A percentile compares a stretch with the other conserved stretches of the same genome.
phyloP scores from a whole-genome alignment of 352 stramenopile species.

The Globisporangium abappressorium region DNA sequence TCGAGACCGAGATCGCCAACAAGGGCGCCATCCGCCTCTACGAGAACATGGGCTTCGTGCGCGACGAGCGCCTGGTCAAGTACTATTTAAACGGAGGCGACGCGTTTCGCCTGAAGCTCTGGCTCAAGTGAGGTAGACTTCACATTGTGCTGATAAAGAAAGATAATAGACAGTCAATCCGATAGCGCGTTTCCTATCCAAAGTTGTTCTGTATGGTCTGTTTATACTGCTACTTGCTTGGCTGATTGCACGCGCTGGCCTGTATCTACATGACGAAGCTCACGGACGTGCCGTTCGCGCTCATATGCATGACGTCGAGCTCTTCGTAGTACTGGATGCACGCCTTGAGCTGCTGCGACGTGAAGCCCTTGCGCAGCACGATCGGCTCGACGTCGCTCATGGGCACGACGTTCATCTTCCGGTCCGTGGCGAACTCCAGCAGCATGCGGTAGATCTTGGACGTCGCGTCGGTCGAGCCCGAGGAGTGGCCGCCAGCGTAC shows the following conservation, averaged over 20 bases:
- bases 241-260: neutral
- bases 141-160: too few species aligned
- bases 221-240: neutral
- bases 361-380: constrained; percentile 96
- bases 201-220: neutral
- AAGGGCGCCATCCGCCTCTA: constrained; percentile 90
- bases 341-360: constrained; percentile 91
- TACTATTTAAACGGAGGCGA: constrained; percentile 96
- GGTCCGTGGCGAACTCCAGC: constrained; percentile 90
- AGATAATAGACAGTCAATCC: neutral
- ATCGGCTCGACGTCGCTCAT: constrained; percentile 93
- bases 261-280: constrained; percentile 53
- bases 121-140: constrained; percentile 39
- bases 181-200: neutral
- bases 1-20: constrained; percentile 94
- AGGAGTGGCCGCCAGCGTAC: constrained; percentile 17
- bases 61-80: constrained; percentile 90
- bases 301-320: constrained; percentile 84
- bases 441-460: constrained; percentile 96
- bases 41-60: constrained; percentile 92
- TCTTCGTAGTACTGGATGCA: constrained; percentile 95
- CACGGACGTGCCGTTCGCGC: constrained; percentile 68
- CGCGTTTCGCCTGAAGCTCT: constrained; percentile 92
- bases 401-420: constrained; percentile 59
- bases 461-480: constrained; percentile 84